Evolutionary conservation across 257 asterid species (phyloP).

Genomic region (Lavandula angustifolia): DNA sequence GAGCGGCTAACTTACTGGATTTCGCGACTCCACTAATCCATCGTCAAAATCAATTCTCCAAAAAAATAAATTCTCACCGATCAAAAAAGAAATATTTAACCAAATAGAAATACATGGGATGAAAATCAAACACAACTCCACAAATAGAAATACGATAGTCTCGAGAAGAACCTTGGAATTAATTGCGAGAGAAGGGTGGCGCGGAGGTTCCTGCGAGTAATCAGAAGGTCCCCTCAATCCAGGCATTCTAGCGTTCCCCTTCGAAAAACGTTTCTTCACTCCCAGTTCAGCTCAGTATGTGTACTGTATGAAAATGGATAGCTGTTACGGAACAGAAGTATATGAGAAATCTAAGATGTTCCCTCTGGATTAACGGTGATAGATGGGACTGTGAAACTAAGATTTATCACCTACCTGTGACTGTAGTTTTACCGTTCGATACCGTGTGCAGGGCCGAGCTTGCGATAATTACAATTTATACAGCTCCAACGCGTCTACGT

Average conservation of each 20-base stretch:
- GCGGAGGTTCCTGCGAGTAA: constrained; percentile 77
- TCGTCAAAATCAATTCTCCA: neutral
- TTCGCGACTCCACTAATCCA: constrained; percentile 3
- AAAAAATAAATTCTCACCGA: neutral
- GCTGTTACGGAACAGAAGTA: neutral
- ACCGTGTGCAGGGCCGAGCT: neutral
- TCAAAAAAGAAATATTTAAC: neutral
- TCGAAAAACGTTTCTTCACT: neutral
- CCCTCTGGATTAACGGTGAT: constrained; percentile 3
- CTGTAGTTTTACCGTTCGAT: neutral
- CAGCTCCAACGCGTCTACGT: constrained; percentile 1
- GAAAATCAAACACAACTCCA: neutral
- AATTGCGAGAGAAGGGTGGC: constrained; percentile 69
- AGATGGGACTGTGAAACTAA: constrained; percentile 21
- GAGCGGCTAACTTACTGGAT: neutral
- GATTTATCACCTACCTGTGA: constrained; percentile 18
- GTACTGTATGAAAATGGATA: constrained; percentile 3
- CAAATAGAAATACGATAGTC: neutral
- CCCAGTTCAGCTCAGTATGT: constrained; percentile 2
- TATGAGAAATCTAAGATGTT: neutral
- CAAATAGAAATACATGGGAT: neutral
- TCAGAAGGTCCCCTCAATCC: constrained; percentile 81
- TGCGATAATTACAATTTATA: neutral
- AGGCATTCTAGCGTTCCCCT: constrained; percentile 52
- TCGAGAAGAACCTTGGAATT: constrained; percentile 63